Conservation (phyloP, 345 rosid genomes). For the Citrus mangshanensis region DNA sequence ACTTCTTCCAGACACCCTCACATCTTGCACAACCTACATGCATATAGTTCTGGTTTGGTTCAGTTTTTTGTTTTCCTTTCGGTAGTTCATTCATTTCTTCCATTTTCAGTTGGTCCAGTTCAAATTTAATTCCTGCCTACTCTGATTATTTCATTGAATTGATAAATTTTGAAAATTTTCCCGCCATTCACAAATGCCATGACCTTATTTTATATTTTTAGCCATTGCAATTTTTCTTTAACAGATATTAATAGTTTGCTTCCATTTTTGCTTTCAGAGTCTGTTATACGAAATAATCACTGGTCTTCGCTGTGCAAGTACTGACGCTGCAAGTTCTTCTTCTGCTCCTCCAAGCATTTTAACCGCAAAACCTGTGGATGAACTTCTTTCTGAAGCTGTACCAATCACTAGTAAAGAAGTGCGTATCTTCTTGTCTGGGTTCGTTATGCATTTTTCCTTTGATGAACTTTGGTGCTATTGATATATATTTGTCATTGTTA, state of each 20-base stretch:
- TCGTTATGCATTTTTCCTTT: constrained; percentile 6
- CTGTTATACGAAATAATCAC: constrained; percentile 76
- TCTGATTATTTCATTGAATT: neutral
- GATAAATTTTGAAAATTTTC: neutral
- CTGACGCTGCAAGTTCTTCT: constrained; percentile 83
- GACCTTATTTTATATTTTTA: neutral
- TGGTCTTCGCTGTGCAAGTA: constrained; percentile 62
- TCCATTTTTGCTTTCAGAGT: constrained; percentile 43
- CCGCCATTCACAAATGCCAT: neutral
- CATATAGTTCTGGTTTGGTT: neutral
- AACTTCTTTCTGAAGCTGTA: constrained; percentile 61
- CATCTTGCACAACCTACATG: neutral
- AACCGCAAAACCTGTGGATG: constrained; percentile 53
- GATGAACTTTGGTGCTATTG: neutral
- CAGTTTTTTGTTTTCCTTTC: neutral
- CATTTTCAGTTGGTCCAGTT: neutral
- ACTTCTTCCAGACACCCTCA: neutral
- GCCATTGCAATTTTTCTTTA: neutral
- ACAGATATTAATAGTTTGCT: neutral
- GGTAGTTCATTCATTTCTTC: neutral
- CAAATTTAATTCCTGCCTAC: neutral
- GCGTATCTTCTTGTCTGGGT: constrained; percentile 16
- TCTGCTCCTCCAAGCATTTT: constrained; percentile 60
- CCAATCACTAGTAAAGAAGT: constrained; percentile 41
- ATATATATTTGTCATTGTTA: constrained; percentile 12